Percentiles rank a stretch among this genome's conserved stretches.
phyloP scores from a whole-genome alignment of 768 basidiomycete genomes.

The Amanita molliuscula region DNA sequence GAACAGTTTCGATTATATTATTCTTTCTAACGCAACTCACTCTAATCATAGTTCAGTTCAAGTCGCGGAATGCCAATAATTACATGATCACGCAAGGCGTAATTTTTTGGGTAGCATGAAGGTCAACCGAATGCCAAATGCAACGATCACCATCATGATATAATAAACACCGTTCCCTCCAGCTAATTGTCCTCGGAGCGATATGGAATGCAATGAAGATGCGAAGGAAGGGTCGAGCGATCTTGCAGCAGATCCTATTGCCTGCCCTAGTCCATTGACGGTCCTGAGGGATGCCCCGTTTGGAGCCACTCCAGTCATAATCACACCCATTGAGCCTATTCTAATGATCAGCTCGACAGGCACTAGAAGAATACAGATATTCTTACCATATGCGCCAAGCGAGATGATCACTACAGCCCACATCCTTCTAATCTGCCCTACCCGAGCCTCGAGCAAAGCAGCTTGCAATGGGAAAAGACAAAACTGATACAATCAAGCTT shows the following conservation, averaged over 20 bases:
- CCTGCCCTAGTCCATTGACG: conserved; percentile 1
- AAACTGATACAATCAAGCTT: conserved; percentile 11
- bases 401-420: neutral
- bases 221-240: conserved; percentile 1
- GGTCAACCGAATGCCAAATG: neutral
- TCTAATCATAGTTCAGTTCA: no score
- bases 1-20: no score
- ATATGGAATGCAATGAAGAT: conserved; percentile 4
- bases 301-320: neutral
- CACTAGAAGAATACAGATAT: neutral
- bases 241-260: neutral
- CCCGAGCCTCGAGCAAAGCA: conserved; percentile 1
- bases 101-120: neutral
- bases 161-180: conserved; percentile 6
- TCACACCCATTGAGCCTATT: neutral
- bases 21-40: no score
- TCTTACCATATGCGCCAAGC: neutral
- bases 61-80: no score
- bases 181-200: neutral
- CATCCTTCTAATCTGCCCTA: neutral
- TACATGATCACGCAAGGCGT: neutral
- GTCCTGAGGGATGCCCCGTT: neutral
- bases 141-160: neutral
- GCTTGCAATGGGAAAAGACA: conserved; percentile 8
- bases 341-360: neutral